These are phyloP conservation scores for Knufia fluminis DNA, from an alignment of 2,329 filamentous ascomycete genomes.

Conservation along the genomic window DNA sequence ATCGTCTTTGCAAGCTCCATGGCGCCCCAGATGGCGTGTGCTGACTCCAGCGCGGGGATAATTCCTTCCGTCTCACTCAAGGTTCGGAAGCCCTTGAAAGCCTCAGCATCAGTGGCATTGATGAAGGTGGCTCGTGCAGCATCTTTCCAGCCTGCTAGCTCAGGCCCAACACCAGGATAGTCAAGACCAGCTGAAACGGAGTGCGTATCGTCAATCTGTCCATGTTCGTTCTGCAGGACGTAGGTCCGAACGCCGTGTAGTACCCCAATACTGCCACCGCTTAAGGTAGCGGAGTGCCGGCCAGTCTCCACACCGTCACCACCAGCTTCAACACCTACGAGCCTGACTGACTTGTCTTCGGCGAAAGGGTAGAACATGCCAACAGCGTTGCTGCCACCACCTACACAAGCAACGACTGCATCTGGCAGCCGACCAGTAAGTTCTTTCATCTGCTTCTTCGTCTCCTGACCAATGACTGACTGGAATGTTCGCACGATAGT, in stretches of 20 bases:
- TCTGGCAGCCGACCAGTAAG: slow-evolving; percentile 84
- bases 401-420: slow-evolving; percentile 91
- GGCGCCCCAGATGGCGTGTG: slow-evolving; percentile 84
- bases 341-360: slow-evolving; percentile 72
- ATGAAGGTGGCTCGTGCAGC: slow-evolving; percentile 76
- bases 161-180: slow-evolving; percentile 92
- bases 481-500: slow-evolving; percentile 97
- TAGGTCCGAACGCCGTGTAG: slow-evolving; percentile 95
- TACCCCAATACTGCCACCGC: slow-evolving; percentile 80
- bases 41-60: slow-evolving; percentile 88
- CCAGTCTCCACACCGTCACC: slow-evolving; percentile 83
- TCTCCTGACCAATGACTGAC: slow-evolving; percentile 90
- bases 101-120: slow-evolving; percentile 82
- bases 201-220: slow-evolving; percentile 90
- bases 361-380: slow-evolving; percentile 99
- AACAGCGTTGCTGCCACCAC: slow-evolving; percentile 85
- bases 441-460: slow-evolving; percentile 79
- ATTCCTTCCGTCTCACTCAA: slow-evolving; percentile 88
- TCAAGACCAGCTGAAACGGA: slow-evolving; percentile 94
- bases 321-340: slow-evolving; percentile 89
- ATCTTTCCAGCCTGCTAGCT: slow-evolving; percentile 90
- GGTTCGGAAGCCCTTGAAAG: slow-evolving; percentile 76
- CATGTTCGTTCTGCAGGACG: slow-evolving; percentile 82
- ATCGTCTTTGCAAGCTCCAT: slow-evolving; percentile 88
- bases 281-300: slow-evolving; percentile 79